Conservation (phyloP, 2,329 filamentous ascomycete species). For the Phoma sp. region DNA sequence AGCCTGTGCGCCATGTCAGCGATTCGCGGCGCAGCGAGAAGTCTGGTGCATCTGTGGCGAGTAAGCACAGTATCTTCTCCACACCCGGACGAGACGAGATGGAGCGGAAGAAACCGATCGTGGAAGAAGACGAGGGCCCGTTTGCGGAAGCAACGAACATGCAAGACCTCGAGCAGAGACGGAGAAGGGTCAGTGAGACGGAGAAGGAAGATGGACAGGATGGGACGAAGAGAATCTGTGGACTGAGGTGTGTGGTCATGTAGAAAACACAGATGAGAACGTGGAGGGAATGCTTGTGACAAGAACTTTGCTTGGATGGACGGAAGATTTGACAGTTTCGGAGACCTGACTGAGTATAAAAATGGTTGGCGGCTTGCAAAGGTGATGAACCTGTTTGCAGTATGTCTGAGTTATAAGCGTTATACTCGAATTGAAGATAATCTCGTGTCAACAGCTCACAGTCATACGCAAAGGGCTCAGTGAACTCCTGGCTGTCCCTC, state of each 20-base stretch:
- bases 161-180: constrained; percentile 22
- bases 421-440: no score
- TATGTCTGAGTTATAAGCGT: neutral
- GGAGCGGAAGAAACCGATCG: constrained; percentile 35
- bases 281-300: neutral
- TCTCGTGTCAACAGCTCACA: no score
- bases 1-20: neutral
- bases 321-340: neutral
- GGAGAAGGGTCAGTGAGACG: constrained; percentile 22
- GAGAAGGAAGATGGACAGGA: neutral
- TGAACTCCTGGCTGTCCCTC: no score
- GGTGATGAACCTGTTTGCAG: neutral
- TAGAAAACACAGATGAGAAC: neutral
- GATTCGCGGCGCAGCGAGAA: constrained; percentile 5
- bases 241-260: constrained; percentile 25
- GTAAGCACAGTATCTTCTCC: constrained; percentile 25
- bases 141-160: constrained; percentile 27
- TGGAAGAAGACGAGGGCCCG: constrained; percentile 33
- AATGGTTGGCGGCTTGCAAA: neutral
- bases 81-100: constrained; percentile 42
- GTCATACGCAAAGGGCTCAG: no score
- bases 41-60: constrained; percentile 6
- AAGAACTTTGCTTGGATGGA: neutral
- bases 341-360: neutral
- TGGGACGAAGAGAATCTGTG: constrained; percentile 5